Evolutionary conservation across 495 filamentous ascomycete species (phyloP).

Genomic region (Penicillium fimorum): DNA sequence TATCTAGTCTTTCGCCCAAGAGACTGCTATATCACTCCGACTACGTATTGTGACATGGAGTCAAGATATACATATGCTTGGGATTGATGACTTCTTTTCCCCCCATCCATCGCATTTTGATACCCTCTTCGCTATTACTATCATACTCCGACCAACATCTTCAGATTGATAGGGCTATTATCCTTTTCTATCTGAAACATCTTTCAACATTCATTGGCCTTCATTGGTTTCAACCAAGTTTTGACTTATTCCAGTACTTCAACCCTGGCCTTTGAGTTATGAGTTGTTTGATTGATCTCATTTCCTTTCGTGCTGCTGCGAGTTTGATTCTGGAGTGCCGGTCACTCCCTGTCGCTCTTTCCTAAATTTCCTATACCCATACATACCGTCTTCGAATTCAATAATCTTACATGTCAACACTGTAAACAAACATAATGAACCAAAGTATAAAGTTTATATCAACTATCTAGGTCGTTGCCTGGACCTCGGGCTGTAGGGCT

Average conservation of each 20-base stretch:
- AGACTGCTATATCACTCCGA: neutral
- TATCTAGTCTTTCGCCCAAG: neutral
- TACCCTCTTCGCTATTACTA: neutral
- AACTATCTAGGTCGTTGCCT: no score
- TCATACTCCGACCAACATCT: neutral
- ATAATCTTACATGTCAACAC: neutral
- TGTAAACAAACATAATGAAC: neutral
- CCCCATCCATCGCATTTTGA: neutral
- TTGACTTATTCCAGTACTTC: neutral
- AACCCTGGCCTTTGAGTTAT: slow-evolving; percentile 7
- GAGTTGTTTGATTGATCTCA: neutral
- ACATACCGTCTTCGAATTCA: neutral
- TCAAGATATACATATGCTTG: neutral
- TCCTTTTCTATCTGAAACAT: neutral
- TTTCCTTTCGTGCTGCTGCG: neutral
- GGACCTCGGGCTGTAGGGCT: neutral
- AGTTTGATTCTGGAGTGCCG: neutral
- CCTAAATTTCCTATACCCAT: neutral
- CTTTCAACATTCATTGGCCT: neutral
- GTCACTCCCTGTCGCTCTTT: slow-evolving; percentile 10
- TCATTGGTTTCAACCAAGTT: neutral
- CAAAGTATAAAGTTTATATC: neutral
- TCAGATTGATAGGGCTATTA: neutral
- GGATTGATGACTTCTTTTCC: neutral
- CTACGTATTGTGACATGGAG: neutral